These are phyloP conservation scores for Magnusiomyces ingens DNA, from an alignment of 1,139 yeast genomes.

Conservation along the genomic window DNA sequence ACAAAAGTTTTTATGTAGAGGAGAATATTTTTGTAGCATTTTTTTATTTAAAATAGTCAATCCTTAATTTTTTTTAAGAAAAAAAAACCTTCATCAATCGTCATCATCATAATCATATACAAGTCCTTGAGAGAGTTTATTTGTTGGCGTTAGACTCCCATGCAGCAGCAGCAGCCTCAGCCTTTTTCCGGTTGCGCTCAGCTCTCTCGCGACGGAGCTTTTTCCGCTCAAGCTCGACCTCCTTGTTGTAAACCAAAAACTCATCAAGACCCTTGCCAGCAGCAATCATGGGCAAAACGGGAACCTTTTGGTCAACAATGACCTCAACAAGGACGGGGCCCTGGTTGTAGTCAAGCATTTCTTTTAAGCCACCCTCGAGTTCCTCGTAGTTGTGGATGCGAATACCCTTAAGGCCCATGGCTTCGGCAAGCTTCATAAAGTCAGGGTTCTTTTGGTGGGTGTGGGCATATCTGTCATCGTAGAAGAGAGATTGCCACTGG, in stretches of 20 bases:
- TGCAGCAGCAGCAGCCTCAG: slow-evolving; percentile 9
- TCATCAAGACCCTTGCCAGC: slow-evolving; percentile 93
- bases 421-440: slow-evolving; percentile 85
- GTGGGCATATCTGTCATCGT: slow-evolving; percentile 93
- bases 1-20: too few relatives aligned
- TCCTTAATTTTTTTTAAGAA: too few relatives aligned
- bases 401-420: slow-evolving; percentile 87
- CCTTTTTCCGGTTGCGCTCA: slow-evolving; percentile 10
- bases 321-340: slow-evolving; percentile 93
- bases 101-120: too few relatives aligned
- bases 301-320: slow-evolving; percentile 88
- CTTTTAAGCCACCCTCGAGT: slow-evolving; percentile 52
- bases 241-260: slow-evolving; percentile 78
- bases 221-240: slow-evolving; percentile 66
- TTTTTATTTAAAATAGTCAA: too few relatives aligned
- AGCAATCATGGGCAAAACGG: slow-evolving; percentile 98
- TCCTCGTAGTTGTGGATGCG: slow-evolving; percentile 66
- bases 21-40: too few relatives aligned
- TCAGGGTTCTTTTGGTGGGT: slow-evolving; percentile 95
- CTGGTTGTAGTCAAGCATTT: slow-evolving; percentile 60
- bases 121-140: background rate
- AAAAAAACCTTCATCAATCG: too few relatives aligned
- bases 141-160: background rate
- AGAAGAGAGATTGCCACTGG: slow-evolving; percentile 97
- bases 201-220: slow-evolving; percentile 40